Percentiles rank a stretch among this genome's conserved stretches.
These are phyloP conservation scores for Paspalum notatum DNA, from an alignment of 176 grass and related monocot genomes.

Conservation along the genomic window DNA sequence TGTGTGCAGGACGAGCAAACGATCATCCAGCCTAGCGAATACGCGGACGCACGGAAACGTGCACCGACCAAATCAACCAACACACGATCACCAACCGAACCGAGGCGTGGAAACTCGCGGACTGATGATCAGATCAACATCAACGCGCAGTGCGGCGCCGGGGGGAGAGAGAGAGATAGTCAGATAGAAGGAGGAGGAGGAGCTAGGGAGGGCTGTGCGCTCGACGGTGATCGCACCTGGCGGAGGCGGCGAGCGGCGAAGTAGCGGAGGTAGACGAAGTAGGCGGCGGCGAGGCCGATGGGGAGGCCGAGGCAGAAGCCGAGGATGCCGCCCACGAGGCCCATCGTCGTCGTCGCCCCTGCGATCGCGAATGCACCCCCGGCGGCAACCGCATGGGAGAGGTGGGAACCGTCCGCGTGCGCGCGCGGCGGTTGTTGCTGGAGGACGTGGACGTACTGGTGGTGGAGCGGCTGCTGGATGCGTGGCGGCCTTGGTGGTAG, in stretches of 20 bases:
- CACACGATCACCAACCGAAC: neutral
- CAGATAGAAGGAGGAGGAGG: no score
- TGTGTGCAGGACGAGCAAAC: neutral
- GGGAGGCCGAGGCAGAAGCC: constrained; percentile 54
- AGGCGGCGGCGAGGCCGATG: constrained; percentile 44
- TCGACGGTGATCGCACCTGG: no score
- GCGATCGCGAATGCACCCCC: neutral
- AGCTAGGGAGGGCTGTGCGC: no score
- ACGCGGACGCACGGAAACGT: neutral
- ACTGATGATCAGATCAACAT: no score
- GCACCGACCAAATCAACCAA: neutral
- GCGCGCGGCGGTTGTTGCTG: neutral
- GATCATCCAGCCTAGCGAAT: neutral
- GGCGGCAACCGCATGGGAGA: constrained; percentile 19
- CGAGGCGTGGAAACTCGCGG: no score
- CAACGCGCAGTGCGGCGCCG: no score
- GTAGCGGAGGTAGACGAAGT: constrained; percentile 51
- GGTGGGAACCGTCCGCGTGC: neutral
- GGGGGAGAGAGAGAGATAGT: no score
- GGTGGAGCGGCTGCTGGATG: neutral
- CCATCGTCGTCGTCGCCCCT: constrained; percentile 10
- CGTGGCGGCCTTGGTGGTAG: no score
- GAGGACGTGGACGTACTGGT: neutral
- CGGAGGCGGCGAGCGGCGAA: constrained; percentile 26
- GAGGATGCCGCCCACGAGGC: constrained; percentile 41